phyloP scores from a whole-genome alignment of 2,329 filamentous ascomycete genomes.

The Biscogniauxia marginata region DNA sequence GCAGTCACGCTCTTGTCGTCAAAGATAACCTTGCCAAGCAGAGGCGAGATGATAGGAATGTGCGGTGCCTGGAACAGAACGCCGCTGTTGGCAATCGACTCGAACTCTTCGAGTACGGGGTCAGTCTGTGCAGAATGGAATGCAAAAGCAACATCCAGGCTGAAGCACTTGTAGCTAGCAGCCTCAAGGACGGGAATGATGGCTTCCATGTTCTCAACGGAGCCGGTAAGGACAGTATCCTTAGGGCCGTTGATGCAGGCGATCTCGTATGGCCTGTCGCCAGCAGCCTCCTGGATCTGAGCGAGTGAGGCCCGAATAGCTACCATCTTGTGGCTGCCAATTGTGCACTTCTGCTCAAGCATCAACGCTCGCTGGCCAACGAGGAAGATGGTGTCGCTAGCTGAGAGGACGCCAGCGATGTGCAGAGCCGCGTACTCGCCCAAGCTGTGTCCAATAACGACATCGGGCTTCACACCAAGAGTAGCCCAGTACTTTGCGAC shows the following conservation, averaged over 20 bases:
- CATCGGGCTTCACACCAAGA: slow-evolving; percentile 50
- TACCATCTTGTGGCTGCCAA: background rate
- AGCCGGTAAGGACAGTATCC: slow-evolving; percentile 65
- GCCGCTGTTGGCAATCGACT: slow-evolving; percentile 41
- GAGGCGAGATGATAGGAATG: slow-evolving; percentile 65
- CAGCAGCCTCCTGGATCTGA: no score
- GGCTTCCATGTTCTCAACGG: slow-evolving; percentile 35
- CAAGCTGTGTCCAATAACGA: slow-evolving; percentile 58
- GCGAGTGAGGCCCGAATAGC: no score
- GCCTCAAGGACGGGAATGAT: slow-evolving; percentile 35
- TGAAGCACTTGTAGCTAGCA: slow-evolving; percentile 34
- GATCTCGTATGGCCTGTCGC: slow-evolving; percentile 36
- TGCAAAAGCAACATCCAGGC: slow-evolving; percentile 51
- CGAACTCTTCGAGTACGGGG: slow-evolving; percentile 56
- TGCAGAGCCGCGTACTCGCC: slow-evolving; percentile 70
- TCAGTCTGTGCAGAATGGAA: slow-evolving; percentile 63
- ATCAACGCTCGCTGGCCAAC: slow-evolving; percentile 57
- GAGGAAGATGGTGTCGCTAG: slow-evolving; percentile 65
- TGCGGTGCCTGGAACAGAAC: slow-evolving; percentile 53
- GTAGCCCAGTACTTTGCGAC: slow-evolving; percentile 49
- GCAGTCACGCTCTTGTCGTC: slow-evolving; percentile 52
- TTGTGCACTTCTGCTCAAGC: background rate
- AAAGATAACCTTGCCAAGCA: slow-evolving; percentile 54
- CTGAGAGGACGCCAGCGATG: slow-evolving; percentile 69
- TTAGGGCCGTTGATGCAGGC: slow-evolving; percentile 72